Conservation (phyloP, 176 grass and related monocot species). For the Chloris gayana region DNA sequence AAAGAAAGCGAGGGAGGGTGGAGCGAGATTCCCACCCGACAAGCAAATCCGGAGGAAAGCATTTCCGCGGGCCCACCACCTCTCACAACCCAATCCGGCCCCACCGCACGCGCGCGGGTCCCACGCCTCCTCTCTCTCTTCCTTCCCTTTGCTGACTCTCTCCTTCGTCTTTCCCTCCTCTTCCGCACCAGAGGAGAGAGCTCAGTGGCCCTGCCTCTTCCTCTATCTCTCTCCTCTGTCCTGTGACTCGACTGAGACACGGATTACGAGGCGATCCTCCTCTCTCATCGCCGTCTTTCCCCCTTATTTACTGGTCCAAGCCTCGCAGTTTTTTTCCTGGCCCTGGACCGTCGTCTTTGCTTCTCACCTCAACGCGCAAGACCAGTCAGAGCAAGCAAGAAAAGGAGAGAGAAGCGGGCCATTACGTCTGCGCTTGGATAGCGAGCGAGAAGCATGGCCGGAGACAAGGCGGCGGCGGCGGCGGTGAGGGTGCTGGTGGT, state of each 20-base stretch:
- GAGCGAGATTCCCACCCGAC: constrained; percentile 59
- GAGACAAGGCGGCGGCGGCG: not conserved
- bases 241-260: constrained; percentile 24
- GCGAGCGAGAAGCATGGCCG: not conserved
- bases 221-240: not conserved
- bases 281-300: not conserved
- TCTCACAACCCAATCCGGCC: constrained; percentile 33
- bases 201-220: not conserved
- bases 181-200: constrained; percentile 1
- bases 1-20: not conserved
- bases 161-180: not conserved
- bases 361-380: not conserved
- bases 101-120: constrained; percentile 52
- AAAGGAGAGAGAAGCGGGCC: not conserved
- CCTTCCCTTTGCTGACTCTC: not conserved
- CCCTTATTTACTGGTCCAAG: constrained; percentile 6
- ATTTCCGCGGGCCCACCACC: constrained; percentile 40
- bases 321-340: not conserved
- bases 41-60: constrained; percentile 74
- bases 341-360: not conserved
- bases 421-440: not conserved
- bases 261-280: constrained; percentile 1
- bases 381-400: not conserved
- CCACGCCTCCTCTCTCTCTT: constrained; percentile 13
- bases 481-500: constrained; percentile 83